These are phyloP conservation scores for Xylaria venustula DNA, from an alignment of 495 filamentous ascomycete species.

Conservation along the genomic window DNA sequence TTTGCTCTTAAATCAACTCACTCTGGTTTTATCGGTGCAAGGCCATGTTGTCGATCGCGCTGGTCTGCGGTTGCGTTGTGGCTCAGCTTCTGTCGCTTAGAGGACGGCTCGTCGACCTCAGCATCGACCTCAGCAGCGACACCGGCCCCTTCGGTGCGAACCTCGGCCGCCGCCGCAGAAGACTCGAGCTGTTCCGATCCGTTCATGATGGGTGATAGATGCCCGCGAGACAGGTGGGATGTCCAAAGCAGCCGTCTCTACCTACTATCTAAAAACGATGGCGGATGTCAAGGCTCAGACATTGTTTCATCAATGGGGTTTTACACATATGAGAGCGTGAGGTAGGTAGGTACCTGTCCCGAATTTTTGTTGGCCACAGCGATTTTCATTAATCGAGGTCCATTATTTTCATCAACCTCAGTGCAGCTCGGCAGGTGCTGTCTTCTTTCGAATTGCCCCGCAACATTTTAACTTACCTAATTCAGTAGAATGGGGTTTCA, in stretches of 20 bases:
- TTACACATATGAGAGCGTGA: too few species aligned
- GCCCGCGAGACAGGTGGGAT: too few species aligned
- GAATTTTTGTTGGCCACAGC: conserved; percentile 10
- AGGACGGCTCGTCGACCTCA: conserved; percentile 23
- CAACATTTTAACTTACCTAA: background rate
- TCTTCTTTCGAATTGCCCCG: background rate
- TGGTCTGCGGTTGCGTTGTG: conserved; percentile 25
- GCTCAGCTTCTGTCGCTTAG: conserved; percentile 29
- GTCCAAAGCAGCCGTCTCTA: background rate
- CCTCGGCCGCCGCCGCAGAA: conserved; percentile 5
- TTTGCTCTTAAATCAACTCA: conserved; percentile 42
- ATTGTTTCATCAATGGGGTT: background rate
- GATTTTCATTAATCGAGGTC: conserved; percentile 8
- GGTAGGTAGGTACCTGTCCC: too few species aligned
- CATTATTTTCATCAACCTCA: conserved; percentile 7
- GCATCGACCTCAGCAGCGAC: background rate
- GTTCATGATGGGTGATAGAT: background rate
- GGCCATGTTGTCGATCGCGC: conserved; percentile 56
- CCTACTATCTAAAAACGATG: background rate
- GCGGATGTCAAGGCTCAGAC: background rate
- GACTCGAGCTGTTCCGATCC: conserved; percentile 8
- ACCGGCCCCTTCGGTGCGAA: conserved; percentile 6
- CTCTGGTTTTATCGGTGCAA: conserved; percentile 84
- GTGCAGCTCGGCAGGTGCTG: background rate
- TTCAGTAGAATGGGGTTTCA: background rate